Conservation (phyloP, 768 basidiomycete genomes). For the Pulveroboletus sp. region DNA sequence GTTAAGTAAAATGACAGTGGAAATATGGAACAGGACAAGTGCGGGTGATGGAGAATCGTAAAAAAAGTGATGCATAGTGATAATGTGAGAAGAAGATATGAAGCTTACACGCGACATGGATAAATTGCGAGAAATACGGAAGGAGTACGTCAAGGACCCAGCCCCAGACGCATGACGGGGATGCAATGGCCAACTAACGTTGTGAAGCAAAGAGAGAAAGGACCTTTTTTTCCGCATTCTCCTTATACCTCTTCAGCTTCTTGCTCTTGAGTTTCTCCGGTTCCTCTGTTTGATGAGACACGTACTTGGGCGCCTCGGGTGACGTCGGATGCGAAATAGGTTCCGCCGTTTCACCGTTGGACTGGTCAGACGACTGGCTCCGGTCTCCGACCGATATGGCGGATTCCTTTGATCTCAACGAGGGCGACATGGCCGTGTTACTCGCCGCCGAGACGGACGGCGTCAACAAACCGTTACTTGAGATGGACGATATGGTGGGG, state of each 20-base stretch:
- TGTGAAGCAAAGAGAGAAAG: conserved; percentile 79
- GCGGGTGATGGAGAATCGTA: conserved; percentile 17
- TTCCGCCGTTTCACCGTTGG: conserved; percentile 48
- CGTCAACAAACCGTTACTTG: conserved; percentile 52
- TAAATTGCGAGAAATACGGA: conserved; percentile 14
- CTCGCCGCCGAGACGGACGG: conserved; percentile 60
- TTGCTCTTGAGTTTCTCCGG: conserved; percentile 65
- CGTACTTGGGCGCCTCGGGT: conserved; percentile 31
- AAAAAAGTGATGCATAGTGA: conserved; percentile 28
- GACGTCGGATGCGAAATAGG: conserved; percentile 23
- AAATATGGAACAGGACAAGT: conserved; percentile 12
- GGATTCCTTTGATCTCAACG: conserved; percentile 79
- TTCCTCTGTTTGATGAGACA: conserved; percentile 36
- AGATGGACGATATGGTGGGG: conserved; percentile 33
- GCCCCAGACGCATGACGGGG: conserved; percentile 14
- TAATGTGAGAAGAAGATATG: conserved; percentile 21
- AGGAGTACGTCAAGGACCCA: conserved; percentile 21
- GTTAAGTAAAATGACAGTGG: conserved; percentile 1
- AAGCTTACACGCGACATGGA: conserved; percentile 23
- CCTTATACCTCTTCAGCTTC: conserved; percentile 84
- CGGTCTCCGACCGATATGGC: conserved; percentile 69
- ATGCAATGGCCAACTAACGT: conserved; percentile 38
- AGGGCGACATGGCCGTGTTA: conserved; percentile 51
- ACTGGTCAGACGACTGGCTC: conserved; percentile 71
- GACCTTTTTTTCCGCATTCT: conserved; percentile 84